Conservation (phyloP, 2,329 filamentous ascomycete species). For the Didymella sp. region DNA sequence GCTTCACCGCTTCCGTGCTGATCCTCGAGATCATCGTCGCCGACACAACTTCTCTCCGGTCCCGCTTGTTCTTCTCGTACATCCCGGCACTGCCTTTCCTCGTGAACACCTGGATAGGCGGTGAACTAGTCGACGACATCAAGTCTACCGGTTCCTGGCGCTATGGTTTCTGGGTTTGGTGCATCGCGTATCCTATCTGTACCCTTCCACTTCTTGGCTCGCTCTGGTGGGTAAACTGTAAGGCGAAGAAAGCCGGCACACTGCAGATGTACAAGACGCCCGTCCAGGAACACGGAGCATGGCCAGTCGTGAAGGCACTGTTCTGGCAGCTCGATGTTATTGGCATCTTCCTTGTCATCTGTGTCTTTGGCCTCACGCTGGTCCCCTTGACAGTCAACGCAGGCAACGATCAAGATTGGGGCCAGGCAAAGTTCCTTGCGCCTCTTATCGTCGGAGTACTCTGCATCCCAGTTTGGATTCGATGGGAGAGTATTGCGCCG, state of each 20-base stretch:
- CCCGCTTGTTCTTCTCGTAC: conserved; percentile 70
- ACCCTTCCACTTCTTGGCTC: conserved; percentile 63
- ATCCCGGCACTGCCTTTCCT: conserved; percentile 46
- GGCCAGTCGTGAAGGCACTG: conserved; percentile 51
- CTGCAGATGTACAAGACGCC: conserved; percentile 56
- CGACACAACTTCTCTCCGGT: conserved; percentile 68
- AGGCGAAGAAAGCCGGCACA: conserved; percentile 59
- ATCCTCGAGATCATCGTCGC: conserved; percentile 70
- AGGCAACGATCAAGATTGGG: conserved; percentile 57
- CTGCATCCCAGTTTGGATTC: conserved; percentile 58
- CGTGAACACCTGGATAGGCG: conserved; percentile 69
- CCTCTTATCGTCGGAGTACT: conserved; percentile 61
- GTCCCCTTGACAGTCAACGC: conserved; percentile 64
- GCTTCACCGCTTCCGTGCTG: conserved; percentile 67
- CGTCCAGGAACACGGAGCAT: conserved; percentile 52
- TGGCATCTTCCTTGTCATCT: conserved; percentile 58
- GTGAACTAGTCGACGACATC: conserved; percentile 62
- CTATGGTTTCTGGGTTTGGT: conserved; percentile 69
- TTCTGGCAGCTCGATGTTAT: conserved; percentile 64
- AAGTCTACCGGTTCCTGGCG: conserved; percentile 61
- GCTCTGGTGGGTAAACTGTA: conserved; percentile 59
- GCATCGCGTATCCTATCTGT: conserved; percentile 64
- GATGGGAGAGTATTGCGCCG: conserved; percentile 62
- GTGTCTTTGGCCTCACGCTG: conserved; percentile 57
- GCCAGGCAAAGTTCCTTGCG: conserved; percentile 58